These are phyloP conservation scores for Saccharomyces pastorianus DNA, from an alignment of 1,139 yeast species.

Conservation along the genomic window DNA sequence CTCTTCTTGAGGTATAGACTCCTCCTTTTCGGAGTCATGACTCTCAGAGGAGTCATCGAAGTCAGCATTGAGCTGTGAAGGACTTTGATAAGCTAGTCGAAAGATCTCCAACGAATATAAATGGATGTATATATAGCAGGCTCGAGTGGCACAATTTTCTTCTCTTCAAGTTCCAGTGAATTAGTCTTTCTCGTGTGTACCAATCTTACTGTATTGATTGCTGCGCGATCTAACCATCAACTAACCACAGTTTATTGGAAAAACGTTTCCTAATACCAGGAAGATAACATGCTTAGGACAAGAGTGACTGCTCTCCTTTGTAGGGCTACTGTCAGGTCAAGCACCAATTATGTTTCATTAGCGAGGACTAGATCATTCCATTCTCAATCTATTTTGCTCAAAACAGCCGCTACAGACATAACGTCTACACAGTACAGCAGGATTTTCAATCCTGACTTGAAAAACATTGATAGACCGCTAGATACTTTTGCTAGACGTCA, in stretches of 20 bases:
- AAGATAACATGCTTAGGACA: neutral
- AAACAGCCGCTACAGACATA: constrained; percentile 11
- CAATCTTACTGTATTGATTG: neutral
- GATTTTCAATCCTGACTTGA: constrained; percentile 14
- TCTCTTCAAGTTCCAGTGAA: neutral
- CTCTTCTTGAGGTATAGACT: neutral
- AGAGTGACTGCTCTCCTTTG: neutral
- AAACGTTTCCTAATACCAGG: neutral
- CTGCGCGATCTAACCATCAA: neutral
- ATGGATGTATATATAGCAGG: neutral
- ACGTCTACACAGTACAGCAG: constrained; percentile 16
- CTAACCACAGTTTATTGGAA: neutral
- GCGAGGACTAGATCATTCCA: constrained; percentile 2
- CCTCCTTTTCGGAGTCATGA: neutral
- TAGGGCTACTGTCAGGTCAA: neutral
- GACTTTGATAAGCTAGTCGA: neutral
- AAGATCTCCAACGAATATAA: neutral
- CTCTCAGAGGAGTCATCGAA: neutral
- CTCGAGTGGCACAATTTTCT: neutral
- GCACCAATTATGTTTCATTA: neutral
- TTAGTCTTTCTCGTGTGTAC: neutral
- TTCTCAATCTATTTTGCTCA: neutral
- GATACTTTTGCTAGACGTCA: constrained; percentile 90
- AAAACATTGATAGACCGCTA: constrained; percentile 30
- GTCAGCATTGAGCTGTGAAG: neutral